Evolutionary conservation across 2,329 filamentous ascomycete species (phyloP).

Genomic region (Colletotrichum sp.): DNA sequence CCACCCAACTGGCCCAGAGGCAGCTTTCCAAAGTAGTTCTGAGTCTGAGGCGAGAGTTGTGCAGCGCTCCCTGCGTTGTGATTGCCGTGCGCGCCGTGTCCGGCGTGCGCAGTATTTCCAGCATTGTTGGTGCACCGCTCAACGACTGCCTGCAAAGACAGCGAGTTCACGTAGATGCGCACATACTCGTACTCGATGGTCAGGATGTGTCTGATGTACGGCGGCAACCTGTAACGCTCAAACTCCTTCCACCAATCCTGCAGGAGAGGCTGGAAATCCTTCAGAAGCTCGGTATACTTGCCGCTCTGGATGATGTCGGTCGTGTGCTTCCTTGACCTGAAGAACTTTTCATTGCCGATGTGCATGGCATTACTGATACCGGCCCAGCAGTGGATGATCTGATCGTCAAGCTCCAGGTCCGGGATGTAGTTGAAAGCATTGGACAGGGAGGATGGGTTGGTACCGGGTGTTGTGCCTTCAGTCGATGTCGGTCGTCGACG

Average conservation of each 20-base stretch:
- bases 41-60: constrained; percentile 66
- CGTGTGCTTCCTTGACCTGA: constrained; percentile 85
- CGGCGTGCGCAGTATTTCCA: constrained; percentile 42
- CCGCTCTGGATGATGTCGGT: constrained; percentile 88
- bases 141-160: constrained; percentile 92
- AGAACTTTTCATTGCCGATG: constrained; percentile 85
- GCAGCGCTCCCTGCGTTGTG: constrained; percentile 41
- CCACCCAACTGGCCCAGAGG: constrained; percentile 69
- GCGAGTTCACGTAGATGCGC: constrained; percentile 90
- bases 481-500: constrained; percentile 54
- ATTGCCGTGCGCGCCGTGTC: constrained; percentile 31
- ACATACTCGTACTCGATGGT: constrained; percentile 97
- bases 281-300: constrained; percentile 80
- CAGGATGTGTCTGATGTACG: constrained; percentile 75
- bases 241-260: constrained; percentile 82
- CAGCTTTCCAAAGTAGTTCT: constrained; percentile 68
- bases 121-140: constrained; percentile 87
- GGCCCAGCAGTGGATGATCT: constrained; percentile 89
- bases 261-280: constrained; percentile 81
- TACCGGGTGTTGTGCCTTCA: constrained; percentile 66
- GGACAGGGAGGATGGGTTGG: constrained; percentile 59
- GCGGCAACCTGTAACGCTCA: constrained; percentile 74
- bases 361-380: constrained; percentile 94
- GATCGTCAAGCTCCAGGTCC: constrained; percentile 69
- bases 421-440: constrained; percentile 71